Conservation (phyloP, 345 rosid species). For the Rhodamnia argentea region DNA sequence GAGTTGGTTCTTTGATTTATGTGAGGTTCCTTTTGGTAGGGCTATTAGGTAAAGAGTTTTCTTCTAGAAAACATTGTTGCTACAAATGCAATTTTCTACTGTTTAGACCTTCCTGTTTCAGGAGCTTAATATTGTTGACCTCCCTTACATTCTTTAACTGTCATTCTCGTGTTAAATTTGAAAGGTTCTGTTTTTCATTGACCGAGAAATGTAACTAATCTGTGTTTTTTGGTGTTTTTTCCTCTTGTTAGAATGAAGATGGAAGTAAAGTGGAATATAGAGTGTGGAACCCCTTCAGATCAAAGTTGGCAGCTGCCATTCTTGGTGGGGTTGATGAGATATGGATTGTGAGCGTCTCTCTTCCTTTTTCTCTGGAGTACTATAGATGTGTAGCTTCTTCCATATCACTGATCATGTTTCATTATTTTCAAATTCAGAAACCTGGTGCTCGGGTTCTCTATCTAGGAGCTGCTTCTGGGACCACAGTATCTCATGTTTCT, state of each 20-base stretch:
- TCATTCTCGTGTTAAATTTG: background rate
- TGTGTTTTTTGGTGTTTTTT: background rate
- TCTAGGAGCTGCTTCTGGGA: constrained; percentile 98
- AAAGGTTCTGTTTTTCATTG: background rate
- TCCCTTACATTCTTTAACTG: background rate
- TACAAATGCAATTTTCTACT: background rate
- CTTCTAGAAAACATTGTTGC: background rate
- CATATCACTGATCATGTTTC: too few species aligned
- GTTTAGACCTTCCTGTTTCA: background rate
- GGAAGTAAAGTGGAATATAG: constrained; percentile 88
- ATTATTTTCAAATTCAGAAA: constrained; percentile 24
- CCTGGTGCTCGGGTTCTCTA: constrained; percentile 92
- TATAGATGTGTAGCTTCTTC: background rate
- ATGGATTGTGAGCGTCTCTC: constrained; percentile 59
- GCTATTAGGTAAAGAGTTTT: background rate
- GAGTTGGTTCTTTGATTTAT: background rate
- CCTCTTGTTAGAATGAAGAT: constrained; percentile 47
- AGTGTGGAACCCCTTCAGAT: constrained; percentile 97
- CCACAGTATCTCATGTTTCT: constrained; percentile 95
- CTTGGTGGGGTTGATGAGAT: constrained; percentile 97
- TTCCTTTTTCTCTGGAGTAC: background rate
- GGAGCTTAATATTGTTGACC: background rate
- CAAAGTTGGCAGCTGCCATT: constrained; percentile 92
- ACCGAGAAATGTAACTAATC: background rate
- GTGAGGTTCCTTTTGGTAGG: background rate